These are phyloP conservation scores for Odontarrhena argentea DNA, from an alignment of 345 rosid genomes.

Conservation along the genomic window DNA sequence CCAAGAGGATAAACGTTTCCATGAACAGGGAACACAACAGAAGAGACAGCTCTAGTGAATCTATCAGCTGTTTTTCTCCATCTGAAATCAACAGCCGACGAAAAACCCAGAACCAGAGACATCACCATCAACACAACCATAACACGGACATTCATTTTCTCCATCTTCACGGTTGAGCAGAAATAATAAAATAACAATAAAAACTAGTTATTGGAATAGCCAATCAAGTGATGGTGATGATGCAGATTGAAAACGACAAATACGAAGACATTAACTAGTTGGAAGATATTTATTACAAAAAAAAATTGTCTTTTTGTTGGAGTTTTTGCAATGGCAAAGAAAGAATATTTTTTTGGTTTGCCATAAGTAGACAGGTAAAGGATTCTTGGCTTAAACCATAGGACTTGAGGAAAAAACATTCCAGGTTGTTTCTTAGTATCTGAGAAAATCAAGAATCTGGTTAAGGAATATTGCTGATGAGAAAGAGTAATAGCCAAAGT, in stretches of 20 bases:
- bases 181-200: background rate
- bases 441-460: slow-evolving; percentile 34
- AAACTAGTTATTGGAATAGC: slow-evolving; percentile 15
- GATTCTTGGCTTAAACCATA: slow-evolving; percentile 41
- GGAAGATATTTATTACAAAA: slow-evolving; percentile 35
- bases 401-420: slow-evolving; percentile 35
- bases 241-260: slow-evolving; percentile 29
- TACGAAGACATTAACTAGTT: slow-evolving; percentile 28
- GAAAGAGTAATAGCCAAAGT: slow-evolving; percentile 38
- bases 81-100: slow-evolving; percentile 48
- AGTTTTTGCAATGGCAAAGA: slow-evolving; percentile 23
- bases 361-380: slow-evolving; percentile 30
- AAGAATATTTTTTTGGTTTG: slow-evolving; percentile 14
- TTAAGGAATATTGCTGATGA: slow-evolving; percentile 41
- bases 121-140: slow-evolving; percentile 32
- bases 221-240: slow-evolving; percentile 39
- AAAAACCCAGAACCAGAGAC: slow-evolving; percentile 45
- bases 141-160: slow-evolving; percentile 31
- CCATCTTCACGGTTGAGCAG: slow-evolving; percentile 29
- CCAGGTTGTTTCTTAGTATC: slow-evolving; percentile 36
- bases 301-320: slow-evolving; percentile 25
- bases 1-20: slow-evolving; percentile 84
- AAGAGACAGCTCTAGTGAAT: slow-evolving; percentile 56
- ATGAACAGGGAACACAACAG: slow-evolving; percentile 63
- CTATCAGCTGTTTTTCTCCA: slow-evolving; percentile 45